Conservation (phyloP, 208 protist species). For the Borovskyia barvae region DNA sequence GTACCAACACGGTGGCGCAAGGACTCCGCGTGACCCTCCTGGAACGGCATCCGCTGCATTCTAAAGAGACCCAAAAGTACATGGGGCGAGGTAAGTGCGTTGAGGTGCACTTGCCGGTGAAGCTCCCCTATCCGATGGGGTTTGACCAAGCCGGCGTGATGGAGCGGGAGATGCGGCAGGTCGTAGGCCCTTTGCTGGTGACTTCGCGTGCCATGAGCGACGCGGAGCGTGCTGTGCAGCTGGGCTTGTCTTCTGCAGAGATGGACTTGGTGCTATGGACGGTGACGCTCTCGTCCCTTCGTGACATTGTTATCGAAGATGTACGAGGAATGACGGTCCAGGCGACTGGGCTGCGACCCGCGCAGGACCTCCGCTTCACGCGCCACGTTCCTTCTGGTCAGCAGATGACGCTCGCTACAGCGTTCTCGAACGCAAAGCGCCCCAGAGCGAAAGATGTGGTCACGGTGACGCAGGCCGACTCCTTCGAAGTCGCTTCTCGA, state of each 20-base stretch:
- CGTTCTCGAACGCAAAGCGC: slow-evolving; percentile 48
- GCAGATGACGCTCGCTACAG: slow-evolving; percentile 57
- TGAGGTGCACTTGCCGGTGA: slow-evolving; percentile 69
- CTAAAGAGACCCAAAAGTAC: slow-evolving; percentile 79
- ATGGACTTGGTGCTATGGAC: slow-evolving; percentile 55
- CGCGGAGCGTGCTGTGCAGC: slow-evolving; percentile 36
- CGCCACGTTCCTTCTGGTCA: slow-evolving; percentile 17
- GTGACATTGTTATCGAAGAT: slow-evolving; percentile 73
- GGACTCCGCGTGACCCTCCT: slow-evolving; percentile 71
- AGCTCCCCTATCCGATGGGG: slow-evolving; percentile 45
- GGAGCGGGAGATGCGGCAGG: slow-evolving; percentile 30
- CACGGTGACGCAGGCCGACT: slow-evolving; percentile 19
- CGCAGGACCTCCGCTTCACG: slow-evolving; percentile 8
- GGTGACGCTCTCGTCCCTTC: slow-evolving; percentile 33
- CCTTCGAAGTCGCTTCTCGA: slow-evolving; percentile 2
- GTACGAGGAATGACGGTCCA: slow-evolving; percentile 84
- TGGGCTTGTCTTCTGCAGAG: slow-evolving; percentile 33
- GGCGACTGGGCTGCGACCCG: slow-evolving; percentile 48
- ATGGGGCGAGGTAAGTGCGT: slow-evolving; percentile 84
- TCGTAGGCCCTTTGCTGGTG: slow-evolving; percentile 55
- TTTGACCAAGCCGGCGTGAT: slow-evolving; percentile 38
- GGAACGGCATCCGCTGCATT: slow-evolving; percentile 77
- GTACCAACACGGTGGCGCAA: slow-evolving; percentile 26
- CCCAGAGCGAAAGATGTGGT: slow-evolving; percentile 7
- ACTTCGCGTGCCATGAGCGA: slow-evolving; percentile 38